These are phyloP conservation scores for Pseudogymnoascus sp. DNA, from an alignment of 2,329 filamentous ascomycete genomes.

Conservation along the genomic window DNA sequence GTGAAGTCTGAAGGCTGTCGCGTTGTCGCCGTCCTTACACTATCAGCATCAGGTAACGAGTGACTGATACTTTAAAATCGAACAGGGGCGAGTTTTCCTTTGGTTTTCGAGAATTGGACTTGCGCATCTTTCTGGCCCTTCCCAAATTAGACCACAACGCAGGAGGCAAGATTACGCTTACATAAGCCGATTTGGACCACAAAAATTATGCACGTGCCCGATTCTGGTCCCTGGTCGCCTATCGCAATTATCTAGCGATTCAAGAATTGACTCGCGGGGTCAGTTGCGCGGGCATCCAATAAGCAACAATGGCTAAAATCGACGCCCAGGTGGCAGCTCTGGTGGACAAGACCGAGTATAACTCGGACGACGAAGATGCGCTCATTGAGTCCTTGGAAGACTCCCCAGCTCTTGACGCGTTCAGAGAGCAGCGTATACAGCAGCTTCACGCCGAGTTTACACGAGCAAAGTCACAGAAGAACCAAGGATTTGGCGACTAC, in stretches of 20 bases:
- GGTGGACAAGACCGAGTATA: conserved; percentile 30
- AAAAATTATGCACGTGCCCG: background rate
- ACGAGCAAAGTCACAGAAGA: conserved; percentile 43
- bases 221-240: background rate
- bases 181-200: background rate
- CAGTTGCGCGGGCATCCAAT: background rate
- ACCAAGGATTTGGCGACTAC: conserved; percentile 44
- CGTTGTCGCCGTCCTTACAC: background rate
- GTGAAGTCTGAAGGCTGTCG: conserved; percentile 6
- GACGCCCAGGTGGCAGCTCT: conserved; percentile 44
- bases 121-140: conserved; percentile 8
- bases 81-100: background rate
- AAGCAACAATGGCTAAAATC: conserved; percentile 35
- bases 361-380: conserved; percentile 48
- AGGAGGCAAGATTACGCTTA: conserved; percentile 8
- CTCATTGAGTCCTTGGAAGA: conserved; percentile 49
- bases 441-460: conserved; percentile 49
- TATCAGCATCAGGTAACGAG: conserved; percentile 2
- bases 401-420: conserved; percentile 43
- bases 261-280: conserved; percentile 1
- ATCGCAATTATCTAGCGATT: conserved; percentile 8
- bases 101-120: conserved; percentile 3
- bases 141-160: conserved; percentile 4
- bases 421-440: conserved; percentile 49
- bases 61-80: background rate